Evolutionary conservation across 2,329 filamentous ascomycete species (phyloP), one percentile per base, ranked within the genome.

Genomic region (Cladobotryum protrusum): DNA sequence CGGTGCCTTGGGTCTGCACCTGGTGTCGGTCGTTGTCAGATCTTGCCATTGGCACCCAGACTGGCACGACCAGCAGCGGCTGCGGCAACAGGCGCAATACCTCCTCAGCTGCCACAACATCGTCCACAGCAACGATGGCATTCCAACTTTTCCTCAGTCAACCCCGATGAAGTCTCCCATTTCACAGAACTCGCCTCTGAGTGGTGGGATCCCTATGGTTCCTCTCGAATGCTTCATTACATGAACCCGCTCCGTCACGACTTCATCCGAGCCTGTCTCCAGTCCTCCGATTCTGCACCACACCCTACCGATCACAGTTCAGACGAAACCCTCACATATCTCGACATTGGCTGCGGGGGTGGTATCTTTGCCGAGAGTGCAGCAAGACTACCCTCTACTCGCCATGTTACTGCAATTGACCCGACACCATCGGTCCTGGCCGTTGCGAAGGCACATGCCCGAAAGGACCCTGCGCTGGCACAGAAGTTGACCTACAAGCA

Each of bases 191-290:
- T 99, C 62, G 93, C 93, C 57, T 88, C 87, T 57, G 86, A 86
- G 61, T 99, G 93, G 93, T 99, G 93, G 93, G 91, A 97, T 69
- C 88, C 92, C 1, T 84, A 96, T 64, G 93, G 93, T 46, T 86
- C 92, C 6, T 96, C 90, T 4, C 83, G 92, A 36, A 83, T 96
- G 52, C 82, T 99, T 2, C 93, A 99, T 69, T 85, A 96, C 58
- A 97, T 99, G 92, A 97, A 99, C 72, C 93, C 93, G 2, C 81
- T 96, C 42, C 90, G 93, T 33, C 91, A 97, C 72, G 84, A 90
- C 70, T 97, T 97, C 71, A 93, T 96, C 67, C 77, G 77, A 18
- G 71, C 74, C 55, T 96, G 92, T 64, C 79, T 85, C 43, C 59
- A 60, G 56, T 77, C 80, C 17, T 74, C 78, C 42, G 47, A 37